Conservation (phyloP, 208 protist genomes). For the Acanthamoeba castellanii region DNA sequence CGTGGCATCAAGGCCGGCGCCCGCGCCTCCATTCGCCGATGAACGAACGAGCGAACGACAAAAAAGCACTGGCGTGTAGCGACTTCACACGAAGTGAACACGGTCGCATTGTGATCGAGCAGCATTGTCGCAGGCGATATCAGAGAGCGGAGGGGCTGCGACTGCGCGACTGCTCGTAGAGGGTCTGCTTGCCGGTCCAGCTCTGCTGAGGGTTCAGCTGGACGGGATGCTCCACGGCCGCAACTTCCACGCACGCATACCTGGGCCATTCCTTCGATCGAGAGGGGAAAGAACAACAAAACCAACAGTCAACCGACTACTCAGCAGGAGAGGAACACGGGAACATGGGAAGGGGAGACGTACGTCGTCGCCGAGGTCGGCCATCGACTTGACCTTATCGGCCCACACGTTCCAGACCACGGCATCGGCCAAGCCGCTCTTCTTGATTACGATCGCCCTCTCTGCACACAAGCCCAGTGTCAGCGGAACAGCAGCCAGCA, state of each 20-base stretch:
- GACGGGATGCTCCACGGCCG: slow-evolving; percentile 1
- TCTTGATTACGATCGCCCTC: slow-evolving; percentile 26
- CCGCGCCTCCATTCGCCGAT: slow-evolving; percentile 16
- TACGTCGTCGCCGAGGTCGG: slow-evolving; percentile 66
- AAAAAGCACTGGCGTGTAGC: too few relatives aligned
- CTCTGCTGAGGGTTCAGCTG: not conserved
- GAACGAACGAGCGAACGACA: not conserved
- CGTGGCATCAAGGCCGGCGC: slow-evolving; percentile 47
- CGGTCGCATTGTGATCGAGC: not conserved
- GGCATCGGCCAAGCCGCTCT: slow-evolving; percentile 60
- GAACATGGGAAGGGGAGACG: not conserved
- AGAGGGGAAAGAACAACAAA: too few relatives aligned
- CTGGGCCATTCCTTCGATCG: not conserved
- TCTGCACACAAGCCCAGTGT: not conserved
- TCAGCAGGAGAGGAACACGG: not conserved
- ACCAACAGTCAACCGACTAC: not conserved
- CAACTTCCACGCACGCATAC: slow-evolving; percentile 42
- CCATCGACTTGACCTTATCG: slow-evolving; percentile 62
- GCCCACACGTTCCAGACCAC: slow-evolving; percentile 72
- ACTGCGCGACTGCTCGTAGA: not conserved
- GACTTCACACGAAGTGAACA: not conserved
- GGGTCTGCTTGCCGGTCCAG: slow-evolving; percentile 66
- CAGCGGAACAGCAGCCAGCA: not conserved
- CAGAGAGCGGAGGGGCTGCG: slow-evolving; percentile 12
- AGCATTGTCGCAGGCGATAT: not conserved